Evolutionary conservation across 768 basidiomycete species (phyloP).

Genomic region (Pleurotus pulmonarius): DNA sequence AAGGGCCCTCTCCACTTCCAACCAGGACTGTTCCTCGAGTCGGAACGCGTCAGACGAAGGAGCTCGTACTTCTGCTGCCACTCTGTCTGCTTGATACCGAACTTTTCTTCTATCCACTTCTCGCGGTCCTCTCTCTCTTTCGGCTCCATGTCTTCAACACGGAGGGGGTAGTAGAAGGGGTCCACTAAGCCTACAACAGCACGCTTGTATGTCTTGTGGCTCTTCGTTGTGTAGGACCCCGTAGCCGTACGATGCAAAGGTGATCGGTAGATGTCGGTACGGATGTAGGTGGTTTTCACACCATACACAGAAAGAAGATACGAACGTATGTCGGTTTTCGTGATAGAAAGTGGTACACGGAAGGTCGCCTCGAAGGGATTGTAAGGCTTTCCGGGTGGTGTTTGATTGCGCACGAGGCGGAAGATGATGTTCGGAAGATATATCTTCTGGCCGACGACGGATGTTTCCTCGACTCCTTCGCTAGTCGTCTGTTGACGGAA

Average conservation of each 20-base stretch:
- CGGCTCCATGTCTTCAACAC: constrained; percentile 72
- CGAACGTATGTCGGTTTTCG: constrained; percentile 88
- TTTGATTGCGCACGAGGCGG: constrained; percentile 80
- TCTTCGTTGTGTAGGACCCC: constrained; percentile 25
- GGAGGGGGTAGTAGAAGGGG: constrained; percentile 90
- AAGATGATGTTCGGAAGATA: constrained; percentile 90
- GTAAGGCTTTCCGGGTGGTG: constrained; percentile 72
- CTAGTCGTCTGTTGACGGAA: constrained; percentile 36
- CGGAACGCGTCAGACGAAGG: constrained; percentile 33
- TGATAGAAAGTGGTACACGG: constrained; percentile 83
- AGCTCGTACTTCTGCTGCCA: constrained; percentile 33
- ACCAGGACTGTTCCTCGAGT: constrained; percentile 25
- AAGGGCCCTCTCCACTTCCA: constrained; percentile 38
- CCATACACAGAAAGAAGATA: constrained; percentile 86
- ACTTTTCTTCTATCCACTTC: constrained; percentile 61
- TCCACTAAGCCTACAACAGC: constrained; percentile 89
- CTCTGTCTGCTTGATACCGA: constrained; percentile 40
- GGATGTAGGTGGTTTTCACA: constrained; percentile 87
- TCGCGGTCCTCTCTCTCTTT: constrained; percentile 51
- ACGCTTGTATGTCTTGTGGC: constrained; percentile 75
- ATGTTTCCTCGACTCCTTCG: constrained; percentile 36
- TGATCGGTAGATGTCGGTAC: constrained; percentile 87
- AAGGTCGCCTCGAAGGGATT: constrained; percentile 96
- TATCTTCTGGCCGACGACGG: constrained; percentile 74
- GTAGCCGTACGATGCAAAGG: constrained; percentile 30